Base-by-base conservation (phyloP, 1,139 yeast species). In the Saccharomycopsis phalli region DNA sequence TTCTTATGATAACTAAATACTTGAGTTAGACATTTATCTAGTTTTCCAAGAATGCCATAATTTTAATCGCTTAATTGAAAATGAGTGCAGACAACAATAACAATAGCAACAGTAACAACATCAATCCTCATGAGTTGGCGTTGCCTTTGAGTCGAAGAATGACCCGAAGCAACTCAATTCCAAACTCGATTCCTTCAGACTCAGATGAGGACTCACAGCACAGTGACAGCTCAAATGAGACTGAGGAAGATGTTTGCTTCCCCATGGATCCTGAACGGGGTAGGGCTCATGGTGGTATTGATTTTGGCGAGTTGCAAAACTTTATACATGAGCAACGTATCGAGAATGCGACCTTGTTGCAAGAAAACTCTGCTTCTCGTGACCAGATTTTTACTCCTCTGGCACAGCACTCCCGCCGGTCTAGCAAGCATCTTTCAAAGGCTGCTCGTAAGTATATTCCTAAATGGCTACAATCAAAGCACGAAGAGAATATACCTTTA, bases 181-280 rank as follows among this genome's bases (percentile, higher is more conserved):
- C 43, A 1, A 31, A 25, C 21, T 40, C 43, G 16, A 30, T 37
- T 20, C 44, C 40, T 11, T 23, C 33, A 8, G 37, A 21, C 3
- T 23, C 32, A 5, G 88, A 80, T 49, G 71, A 70, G 10, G 81
- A 74, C 51, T 80, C 88, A 2, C 82, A 76, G 51, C 83, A 78
- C 1, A 76, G 83, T 8, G 67, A 86, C 49, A 71, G 77, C 18
- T 76, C 86, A 2, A 86, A 81, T 53, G 94, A 82, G 56, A 86
- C 95, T 0, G 97, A 88, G 56, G 96, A 88, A 57, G 97, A 91
- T 69, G 98, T 91, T 35, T 91, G 97, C 66, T 87, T 88, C 63
- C 97, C 98, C 1, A 81, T 86, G 84, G 67, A 77, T 39, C 76
- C 84, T 18, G 84, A 79, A 51, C 76, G 50, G 58, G 57, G 46